Percentiles rank a stretch among this genome's conserved stretches.
These are phyloP conservation scores for Boeremia lycopersici DNA, from an alignment of 2,329 filamentous ascomycete genomes.

Conservation along the genomic window DNA sequence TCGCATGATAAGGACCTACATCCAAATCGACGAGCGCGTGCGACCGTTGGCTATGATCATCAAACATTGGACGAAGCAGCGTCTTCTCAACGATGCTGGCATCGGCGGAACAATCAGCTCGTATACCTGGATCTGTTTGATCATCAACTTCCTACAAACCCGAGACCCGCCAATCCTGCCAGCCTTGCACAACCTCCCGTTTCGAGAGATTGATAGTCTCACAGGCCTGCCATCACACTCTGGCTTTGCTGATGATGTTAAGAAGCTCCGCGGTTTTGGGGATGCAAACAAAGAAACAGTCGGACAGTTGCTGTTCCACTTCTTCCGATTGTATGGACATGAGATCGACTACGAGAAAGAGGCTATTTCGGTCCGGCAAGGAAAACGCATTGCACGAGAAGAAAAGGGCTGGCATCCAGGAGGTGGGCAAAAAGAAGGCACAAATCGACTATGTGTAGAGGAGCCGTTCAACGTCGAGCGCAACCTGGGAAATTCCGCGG, in stretches of 20 bases:
- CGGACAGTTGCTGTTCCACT: conserved; percentile 88
- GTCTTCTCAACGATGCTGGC: conserved; percentile 96
- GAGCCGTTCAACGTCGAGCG: conserved; percentile 91
- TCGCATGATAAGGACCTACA: conserved; percentile 96
- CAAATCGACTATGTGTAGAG: conserved; percentile 87
- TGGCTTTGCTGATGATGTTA: conserved; percentile 85
- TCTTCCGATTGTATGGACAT: conserved; percentile 93
- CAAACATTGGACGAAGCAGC: conserved; percentile 94
- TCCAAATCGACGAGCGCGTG: conserved; percentile 88
- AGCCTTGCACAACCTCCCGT: conserved; percentile 76
- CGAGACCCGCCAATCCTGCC: conserved; percentile 84
- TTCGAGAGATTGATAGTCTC: conserved; percentile 64
- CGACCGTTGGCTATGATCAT: conserved; percentile 93
- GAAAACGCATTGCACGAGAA: conserved; percentile 76
- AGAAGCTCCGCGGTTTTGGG: conserved; percentile 75
- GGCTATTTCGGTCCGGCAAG: conserved; percentile 84
- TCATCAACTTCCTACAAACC: conserved; percentile 93
- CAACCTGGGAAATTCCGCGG: conserved; percentile 94
- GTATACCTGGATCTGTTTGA: conserved; percentile 99
- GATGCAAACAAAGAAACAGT: conserved; percentile 79
- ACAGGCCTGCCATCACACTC: conserved; percentile 67
- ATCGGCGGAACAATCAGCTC: conserved; percentile 92
- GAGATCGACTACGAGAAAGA: conserved; percentile 88
- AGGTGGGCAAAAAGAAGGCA: conserved; percentile 54
- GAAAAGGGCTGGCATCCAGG: conserved; percentile 86